Percentiles rank a stretch among this genome's conserved stretches.
phyloP scores from a whole-genome alignment of 1,139 yeast species.

The Yamadazyma atlantica region DNA sequence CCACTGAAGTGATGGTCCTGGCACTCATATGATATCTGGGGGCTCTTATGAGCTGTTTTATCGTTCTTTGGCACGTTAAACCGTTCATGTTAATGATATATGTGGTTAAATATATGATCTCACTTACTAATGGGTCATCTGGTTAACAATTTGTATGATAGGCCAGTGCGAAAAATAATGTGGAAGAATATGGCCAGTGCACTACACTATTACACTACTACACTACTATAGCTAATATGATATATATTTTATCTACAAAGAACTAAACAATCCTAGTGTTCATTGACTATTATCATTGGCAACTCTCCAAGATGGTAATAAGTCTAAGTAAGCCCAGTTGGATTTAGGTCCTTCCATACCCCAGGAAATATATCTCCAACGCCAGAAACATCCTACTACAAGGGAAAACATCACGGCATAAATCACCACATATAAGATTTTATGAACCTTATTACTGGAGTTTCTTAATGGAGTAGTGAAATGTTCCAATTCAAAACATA shows the following conservation, averaged over 20 bases:
- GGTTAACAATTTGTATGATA: background rate
- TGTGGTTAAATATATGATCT: no score
- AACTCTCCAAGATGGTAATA: constrained; percentile 73
- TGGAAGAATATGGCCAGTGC: no score
- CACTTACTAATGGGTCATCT: background rate
- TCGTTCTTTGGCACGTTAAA: background rate
- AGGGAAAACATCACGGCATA: constrained; percentile 50
- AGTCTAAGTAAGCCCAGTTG: constrained; percentile 68
- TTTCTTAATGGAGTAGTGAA: constrained; percentile 46
- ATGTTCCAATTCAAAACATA: constrained; percentile 73
- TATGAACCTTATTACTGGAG: constrained; percentile 23
- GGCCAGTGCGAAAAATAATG: background rate
- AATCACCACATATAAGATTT: constrained; percentile 30
- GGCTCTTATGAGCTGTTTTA: background rate
- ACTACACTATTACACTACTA: background rate
- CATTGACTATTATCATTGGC: constrained; percentile 32
- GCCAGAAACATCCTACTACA: constrained; percentile 67
- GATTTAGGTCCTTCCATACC: constrained; percentile 86
- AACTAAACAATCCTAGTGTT: background rate
- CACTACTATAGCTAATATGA: background rate
- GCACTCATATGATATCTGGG: background rate
- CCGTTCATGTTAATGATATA: background rate
- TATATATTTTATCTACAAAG: constrained; percentile 1
- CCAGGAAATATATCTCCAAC: constrained; percentile 75
- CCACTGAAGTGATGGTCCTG: background rate